Evolutionary conservation across 352 stramenopile species (phyloP).

Genomic region (Pythium sp.): DNA sequence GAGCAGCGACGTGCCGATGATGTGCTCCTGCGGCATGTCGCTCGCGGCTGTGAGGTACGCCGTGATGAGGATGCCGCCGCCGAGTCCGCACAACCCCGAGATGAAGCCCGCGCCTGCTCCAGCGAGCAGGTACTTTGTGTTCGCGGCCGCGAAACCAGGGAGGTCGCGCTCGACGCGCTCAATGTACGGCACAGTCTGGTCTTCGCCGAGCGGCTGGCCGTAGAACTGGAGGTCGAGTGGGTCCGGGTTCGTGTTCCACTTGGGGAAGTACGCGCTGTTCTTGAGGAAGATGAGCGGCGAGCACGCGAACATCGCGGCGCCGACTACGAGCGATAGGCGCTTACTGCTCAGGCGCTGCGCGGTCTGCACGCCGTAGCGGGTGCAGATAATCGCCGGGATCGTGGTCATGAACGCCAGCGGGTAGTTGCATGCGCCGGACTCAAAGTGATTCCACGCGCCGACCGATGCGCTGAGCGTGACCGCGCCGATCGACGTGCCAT

Average conservation of each 20-base stretch:
- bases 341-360: constrained; percentile 77
- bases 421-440: constrained; percentile 69
- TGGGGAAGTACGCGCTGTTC: constrained; percentile 72
- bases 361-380: constrained; percentile 74
- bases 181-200: constrained; percentile 37
- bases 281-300: constrained; percentile 84
- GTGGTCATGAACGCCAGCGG: constrained; percentile 73
- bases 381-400: constrained; percentile 69
- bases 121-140: constrained; percentile 76
- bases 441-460: constrained; percentile 70
- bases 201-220: constrained; percentile 20
- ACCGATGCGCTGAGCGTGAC: constrained; percentile 67
- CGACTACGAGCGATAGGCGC: constrained; percentile 70
- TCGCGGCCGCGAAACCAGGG: constrained; percentile 44
- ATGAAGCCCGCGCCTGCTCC: constrained; percentile 78
- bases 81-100: constrained; percentile 77
- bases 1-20: constrained; percentile 83
- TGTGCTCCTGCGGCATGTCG: constrained; percentile 81
- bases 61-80: constrained; percentile 84
- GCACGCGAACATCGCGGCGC: constrained; percentile 71
- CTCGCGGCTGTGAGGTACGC: constrained; percentile 82
- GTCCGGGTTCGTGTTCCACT: constrained; percentile 51
- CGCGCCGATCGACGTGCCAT: constrained; percentile 80
- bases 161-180: constrained; percentile 40
- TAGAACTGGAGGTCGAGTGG: constrained; percentile 82